These are phyloP conservation scores for Hyaloperonospora arabidopsidis DNA, from an alignment of 352 stramenopile species.

Conservation along the genomic window DNA sequence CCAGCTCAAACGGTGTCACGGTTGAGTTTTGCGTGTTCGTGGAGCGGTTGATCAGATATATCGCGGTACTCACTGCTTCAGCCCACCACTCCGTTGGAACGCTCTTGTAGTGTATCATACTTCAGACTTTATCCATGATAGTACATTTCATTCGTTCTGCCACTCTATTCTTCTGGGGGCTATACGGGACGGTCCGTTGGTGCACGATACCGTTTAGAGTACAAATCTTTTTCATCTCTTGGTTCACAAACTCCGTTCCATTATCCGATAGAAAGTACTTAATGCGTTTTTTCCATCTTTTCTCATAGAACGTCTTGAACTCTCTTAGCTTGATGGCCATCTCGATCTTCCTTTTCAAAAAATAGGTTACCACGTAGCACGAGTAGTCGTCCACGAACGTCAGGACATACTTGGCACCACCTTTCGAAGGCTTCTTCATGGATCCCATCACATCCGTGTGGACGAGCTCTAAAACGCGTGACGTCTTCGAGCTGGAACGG, in stretches of 20 bases:
- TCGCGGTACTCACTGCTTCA: neutral
- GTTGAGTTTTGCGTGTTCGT: neutral
- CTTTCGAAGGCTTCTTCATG: neutral
- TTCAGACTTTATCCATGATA: neutral
- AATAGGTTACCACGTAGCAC: neutral
- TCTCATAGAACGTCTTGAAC: neutral
- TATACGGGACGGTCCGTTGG: neutral
- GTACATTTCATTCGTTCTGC: conserved; percentile 1
- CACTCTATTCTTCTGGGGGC: conserved; percentile 1
- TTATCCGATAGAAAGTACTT: neutral
- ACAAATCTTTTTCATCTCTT: neutral
- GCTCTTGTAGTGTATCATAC: neutral
- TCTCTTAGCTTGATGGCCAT: neutral
- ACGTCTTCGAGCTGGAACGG: neutral
- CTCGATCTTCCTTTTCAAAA: neutral
- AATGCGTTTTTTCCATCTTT: neutral
- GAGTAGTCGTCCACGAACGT: neutral
- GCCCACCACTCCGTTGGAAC: neutral
- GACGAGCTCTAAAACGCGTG: neutral
- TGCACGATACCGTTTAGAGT: conserved; percentile 1
- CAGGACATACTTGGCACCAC: neutral
- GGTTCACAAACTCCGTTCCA: neutral
- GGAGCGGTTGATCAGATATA: neutral
- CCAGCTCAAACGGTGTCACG: conserved; percentile 18
- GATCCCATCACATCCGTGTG: neutral